Conservation (phyloP, 805 yeast species). For the Yamadazyma scolyti region DNA sequence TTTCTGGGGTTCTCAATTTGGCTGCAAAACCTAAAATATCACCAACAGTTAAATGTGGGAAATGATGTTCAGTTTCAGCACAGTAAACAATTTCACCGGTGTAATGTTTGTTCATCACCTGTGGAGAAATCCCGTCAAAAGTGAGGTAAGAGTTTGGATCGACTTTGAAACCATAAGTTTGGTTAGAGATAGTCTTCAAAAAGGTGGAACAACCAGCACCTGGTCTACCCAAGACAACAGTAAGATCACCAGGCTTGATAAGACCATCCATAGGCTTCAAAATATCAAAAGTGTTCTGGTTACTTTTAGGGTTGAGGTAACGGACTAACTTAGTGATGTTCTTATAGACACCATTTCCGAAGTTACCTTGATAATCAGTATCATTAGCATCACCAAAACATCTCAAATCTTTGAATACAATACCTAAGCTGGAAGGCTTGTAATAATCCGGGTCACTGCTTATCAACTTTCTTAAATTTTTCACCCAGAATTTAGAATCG, state of each 20-base stretch:
- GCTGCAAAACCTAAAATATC: constrained; percentile 56
- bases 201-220: constrained; percentile 40
- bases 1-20: constrained; percentile 42
- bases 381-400: constrained; percentile 67
- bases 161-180: constrained; percentile 33
- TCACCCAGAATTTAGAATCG: constrained; percentile 63
- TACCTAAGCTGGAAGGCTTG: constrained; percentile 56
- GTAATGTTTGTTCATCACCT: constrained; percentile 23
- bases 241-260: constrained; percentile 34
- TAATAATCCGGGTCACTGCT: constrained; percentile 59
- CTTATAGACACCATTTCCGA: constrained; percentile 39
- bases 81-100: constrained; percentile 39
- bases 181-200: constrained; percentile 32
- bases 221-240: constrained; percentile 39
- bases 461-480: constrained; percentile 53
- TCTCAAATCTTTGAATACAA: constrained; percentile 55
- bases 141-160: constrained; percentile 26
- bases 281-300: constrained; percentile 9
- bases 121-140: constrained; percentile 29
- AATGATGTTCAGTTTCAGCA: constrained; percentile 55
- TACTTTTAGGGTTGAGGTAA: too few species aligned
- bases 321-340: constrained; percentile 12
- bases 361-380: constrained; percentile 63
- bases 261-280: constrained; percentile 23
- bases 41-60: constrained; percentile 51